Evolutionary conservation across 2,329 filamentous ascomycete genomes (phyloP).

Genomic region (Coniochaeta sp.): DNA sequence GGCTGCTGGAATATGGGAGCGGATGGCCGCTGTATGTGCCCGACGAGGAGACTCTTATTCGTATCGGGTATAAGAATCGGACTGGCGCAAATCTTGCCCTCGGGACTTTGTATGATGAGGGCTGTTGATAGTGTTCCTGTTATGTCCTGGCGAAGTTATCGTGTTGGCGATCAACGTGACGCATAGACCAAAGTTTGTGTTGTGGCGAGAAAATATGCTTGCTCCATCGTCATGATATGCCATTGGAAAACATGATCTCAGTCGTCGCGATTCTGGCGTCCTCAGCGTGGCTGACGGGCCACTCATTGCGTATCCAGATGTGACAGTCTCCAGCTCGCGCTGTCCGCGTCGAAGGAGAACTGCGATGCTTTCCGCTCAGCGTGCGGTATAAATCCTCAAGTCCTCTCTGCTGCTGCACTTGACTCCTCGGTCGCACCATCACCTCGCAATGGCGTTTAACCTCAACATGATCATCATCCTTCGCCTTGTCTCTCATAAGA

Average conservation of each 20-base stretch:
- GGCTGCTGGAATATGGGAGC: slow-evolving; percentile 16
- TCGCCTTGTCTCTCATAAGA: too few relatives aligned
- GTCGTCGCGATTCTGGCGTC: not conserved
- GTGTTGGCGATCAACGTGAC: too few relatives aligned
- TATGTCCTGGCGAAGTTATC: not conserved
- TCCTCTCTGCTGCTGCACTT: not conserved
- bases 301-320: not conserved
- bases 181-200: too few relatives aligned
- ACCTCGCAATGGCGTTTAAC: too few relatives aligned
- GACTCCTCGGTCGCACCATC: too few relatives aligned
- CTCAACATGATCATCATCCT: too few relatives aligned
- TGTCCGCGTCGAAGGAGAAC: not conserved
- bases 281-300: not conserved
- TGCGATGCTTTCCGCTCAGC: not conserved
- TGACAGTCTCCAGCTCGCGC: not conserved
- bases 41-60: not conserved
- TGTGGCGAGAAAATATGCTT: too few relatives aligned
- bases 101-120: not conserved
- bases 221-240: too few relatives aligned
- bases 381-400: not conserved
- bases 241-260: not conserved
- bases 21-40: not conserved
- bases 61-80: not conserved
- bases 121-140: not conserved
- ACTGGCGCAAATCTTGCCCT: not conserved